A percentile compares a stretch with the other conserved stretches of the same genome.
phyloP scores from a whole-genome alignment of 805 yeast genomes.

The Pichia rugopelliculosa region DNA sequence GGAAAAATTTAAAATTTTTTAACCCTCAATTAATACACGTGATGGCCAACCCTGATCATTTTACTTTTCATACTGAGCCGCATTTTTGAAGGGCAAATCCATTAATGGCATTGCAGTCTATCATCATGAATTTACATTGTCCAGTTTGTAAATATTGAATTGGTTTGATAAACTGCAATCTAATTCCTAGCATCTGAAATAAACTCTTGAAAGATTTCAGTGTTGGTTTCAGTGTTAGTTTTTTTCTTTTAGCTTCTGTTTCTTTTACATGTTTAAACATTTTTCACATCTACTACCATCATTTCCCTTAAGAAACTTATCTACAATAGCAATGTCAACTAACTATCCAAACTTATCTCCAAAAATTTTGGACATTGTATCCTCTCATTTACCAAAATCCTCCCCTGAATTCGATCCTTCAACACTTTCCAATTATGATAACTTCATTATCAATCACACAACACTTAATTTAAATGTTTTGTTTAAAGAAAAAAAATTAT shows the following conservation, averaged over 20 bases:
- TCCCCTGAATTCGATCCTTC: conserved; percentile 66
- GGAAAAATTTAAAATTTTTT: no score
- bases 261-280: not conserved
- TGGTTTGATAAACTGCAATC: no score
- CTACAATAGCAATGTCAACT: not conserved
- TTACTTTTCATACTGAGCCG: not conserved
- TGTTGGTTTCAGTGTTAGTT: not conserved
- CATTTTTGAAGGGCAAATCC: not conserved
- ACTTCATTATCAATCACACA: conserved; percentile 47
- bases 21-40: not conserved
- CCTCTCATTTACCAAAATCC: conserved; percentile 28
- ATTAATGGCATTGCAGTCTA: not conserved
- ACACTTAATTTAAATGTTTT: conserved; percentile 43
- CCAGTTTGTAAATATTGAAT: no score
- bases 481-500: conserved; percentile 45
- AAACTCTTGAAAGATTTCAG: no score
- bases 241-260: no score
- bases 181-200: no score
- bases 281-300: not conserved
- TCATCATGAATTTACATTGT: not conserved
- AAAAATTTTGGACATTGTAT: conserved; percentile 19
- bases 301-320: not conserved
- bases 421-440: conserved; percentile 64
- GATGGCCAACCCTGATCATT: not conserved
- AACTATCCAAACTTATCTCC: conserved; percentile 24